A percentile compares a stretch with the other conserved stretches of the same genome.
phyloP scores from a whole-genome alignment of 78 protist genomes.

The Dictyostelium intermedium region DNA sequence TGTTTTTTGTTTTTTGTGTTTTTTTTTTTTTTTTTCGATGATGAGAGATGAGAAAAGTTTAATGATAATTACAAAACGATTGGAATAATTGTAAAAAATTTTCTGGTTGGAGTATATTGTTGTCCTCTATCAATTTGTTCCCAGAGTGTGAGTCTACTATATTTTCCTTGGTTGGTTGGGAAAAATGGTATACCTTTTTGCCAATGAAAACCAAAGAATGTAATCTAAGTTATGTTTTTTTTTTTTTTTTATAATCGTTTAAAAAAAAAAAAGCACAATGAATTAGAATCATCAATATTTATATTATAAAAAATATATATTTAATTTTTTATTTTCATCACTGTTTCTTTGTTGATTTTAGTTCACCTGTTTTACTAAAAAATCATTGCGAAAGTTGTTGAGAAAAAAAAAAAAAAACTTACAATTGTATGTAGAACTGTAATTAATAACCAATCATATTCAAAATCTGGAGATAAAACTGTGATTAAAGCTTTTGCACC shows the following conservation, averaged over 20 bases:
- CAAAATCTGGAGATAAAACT: constrained; percentile 26
- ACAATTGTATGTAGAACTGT: constrained; percentile 37
- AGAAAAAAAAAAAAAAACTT: neutral
- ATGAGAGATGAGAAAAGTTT: neutral
- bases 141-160: constrained; percentile 88
- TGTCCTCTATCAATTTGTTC: constrained; percentile 90
- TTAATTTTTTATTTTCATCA: too few relatives aligned
- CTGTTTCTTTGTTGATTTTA: too few relatives aligned
- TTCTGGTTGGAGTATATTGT: constrained; percentile 88
- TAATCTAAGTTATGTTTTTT: constrained; percentile 33
- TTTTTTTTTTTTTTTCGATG: neutral
- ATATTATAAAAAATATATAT: neutral
- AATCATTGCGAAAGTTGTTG: too few relatives aligned
- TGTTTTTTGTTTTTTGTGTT: neutral
- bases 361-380: too few relatives aligned
- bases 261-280: too few relatives aligned
- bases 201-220: constrained; percentile 81
- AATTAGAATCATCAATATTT: neutral
- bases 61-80: constrained; percentile 82
- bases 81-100: constrained; percentile 88
- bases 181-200: constrained; percentile 87
- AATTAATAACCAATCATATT: constrained; percentile 52
- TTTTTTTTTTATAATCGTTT: too few relatives aligned
- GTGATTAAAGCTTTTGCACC: neutral
- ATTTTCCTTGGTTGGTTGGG: constrained; percentile 70